Evolutionary conservation across 495 filamentous ascomycete species (phyloP).

Genomic region (Darksidea phi): DNA sequence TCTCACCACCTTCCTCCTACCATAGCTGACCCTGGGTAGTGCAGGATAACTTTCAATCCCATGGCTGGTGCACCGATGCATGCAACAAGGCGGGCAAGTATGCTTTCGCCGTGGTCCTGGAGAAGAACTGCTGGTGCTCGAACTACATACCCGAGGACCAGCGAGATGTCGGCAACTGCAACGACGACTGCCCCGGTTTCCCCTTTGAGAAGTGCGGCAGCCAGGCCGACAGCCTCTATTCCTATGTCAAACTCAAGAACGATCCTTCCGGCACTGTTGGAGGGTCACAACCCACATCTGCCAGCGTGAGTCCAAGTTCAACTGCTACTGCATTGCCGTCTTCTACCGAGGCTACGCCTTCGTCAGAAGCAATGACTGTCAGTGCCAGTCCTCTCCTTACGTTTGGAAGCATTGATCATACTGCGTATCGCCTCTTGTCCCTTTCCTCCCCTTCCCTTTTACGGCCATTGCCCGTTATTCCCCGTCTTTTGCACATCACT

Average conservation of each 20-base stretch:
- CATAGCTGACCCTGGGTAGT: constrained; percentile 43
- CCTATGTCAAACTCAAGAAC: constrained; percentile 55
- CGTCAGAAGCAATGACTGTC: constrained; percentile 5
- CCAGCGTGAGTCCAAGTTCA: constrained; percentile 20
- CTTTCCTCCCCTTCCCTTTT: background rate
- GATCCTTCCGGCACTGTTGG: constrained; percentile 52
- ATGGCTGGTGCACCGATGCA: constrained; percentile 57
- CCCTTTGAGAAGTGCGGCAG: constrained; percentile 64
- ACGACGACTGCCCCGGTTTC: constrained; percentile 64
- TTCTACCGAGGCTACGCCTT: constrained; percentile 6
- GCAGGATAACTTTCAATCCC: constrained; percentile 60
- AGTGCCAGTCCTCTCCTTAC: constrained; percentile 13
- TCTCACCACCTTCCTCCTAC: too few relatives aligned
- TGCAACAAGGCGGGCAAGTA: constrained; percentile 52
- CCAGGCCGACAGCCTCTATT: constrained; percentile 53
- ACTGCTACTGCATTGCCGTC: constrained; percentile 9
- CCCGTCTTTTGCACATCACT: background rate
- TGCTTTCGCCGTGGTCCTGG: constrained; percentile 68
- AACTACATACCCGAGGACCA: constrained; percentile 60
- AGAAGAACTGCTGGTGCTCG: constrained; percentile 71
- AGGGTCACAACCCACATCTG: constrained; percentile 16
- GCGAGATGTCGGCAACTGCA: constrained; percentile 52
- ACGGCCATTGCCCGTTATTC: constrained; percentile 1
- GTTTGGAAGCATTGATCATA: constrained; percentile 2
- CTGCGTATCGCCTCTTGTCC: constrained; percentile 5